phyloP scores from a whole-genome alignment of 345 rosid species.

The Salix koriyanagi region DNA sequence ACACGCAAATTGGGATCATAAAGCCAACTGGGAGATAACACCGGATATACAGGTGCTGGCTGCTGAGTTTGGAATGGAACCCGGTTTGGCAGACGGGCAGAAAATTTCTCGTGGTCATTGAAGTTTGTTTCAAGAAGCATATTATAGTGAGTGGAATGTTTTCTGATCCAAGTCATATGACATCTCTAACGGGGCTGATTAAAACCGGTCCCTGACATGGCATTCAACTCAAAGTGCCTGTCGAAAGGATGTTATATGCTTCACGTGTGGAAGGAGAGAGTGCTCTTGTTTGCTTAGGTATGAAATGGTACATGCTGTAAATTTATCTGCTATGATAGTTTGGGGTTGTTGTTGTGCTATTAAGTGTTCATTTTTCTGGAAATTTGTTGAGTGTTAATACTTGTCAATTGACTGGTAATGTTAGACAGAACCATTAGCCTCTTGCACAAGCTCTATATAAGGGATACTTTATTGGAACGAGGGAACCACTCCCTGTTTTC shows the following conservation, averaged over 20 bases:
- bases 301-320: conserved; percentile 3
- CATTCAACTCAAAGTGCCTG: background rate
- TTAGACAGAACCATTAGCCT: background rate
- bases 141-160: background rate
- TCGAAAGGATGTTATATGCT: conserved; percentile 3
- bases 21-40: conserved; percentile 44
- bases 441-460: conserved; percentile 7
- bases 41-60: conserved; percentile 36
- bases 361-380: conserved; percentile 11
- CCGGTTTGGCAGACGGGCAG: conserved; percentile 26
- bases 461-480: conserved; percentile 1
- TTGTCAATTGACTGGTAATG: background rate
- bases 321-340: conserved; percentile 11
- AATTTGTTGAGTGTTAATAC: conserved; percentile 19
- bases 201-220: conserved; percentile 8
- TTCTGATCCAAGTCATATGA: background rate
- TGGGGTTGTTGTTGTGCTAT: conserved; percentile 18
- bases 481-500: background rate
- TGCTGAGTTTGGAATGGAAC: conserved; percentile 43
- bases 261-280: conserved; percentile 9
- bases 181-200: conserved; percentile 4
- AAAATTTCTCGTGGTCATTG: conserved; percentile 24
- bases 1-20: conserved; percentile 27
- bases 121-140: conserved; percentile 8
- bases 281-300: conserved; percentile 12